Percentiles rank a stretch among this genome's conserved stretches.
phyloP scores from a whole-genome alignment of 768 basidiomycete genomes.

The Ramaria sp. region DNA sequence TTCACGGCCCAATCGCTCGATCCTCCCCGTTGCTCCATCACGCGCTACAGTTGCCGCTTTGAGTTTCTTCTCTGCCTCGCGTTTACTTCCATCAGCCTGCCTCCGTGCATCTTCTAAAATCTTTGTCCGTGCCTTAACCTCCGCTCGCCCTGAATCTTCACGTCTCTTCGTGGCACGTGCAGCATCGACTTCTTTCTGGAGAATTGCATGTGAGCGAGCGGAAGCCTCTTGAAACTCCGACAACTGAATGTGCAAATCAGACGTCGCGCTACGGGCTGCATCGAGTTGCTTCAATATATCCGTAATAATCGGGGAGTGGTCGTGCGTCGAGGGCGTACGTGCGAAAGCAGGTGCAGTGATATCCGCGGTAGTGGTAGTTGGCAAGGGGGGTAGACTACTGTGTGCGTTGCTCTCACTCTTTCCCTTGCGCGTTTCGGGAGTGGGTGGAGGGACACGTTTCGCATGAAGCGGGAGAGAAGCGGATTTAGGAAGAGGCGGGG shows the following conservation, averaged over 20 bases:
- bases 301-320: conserved; percentile 58
- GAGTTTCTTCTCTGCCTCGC: conserved; percentile 84
- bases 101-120: conserved; percentile 79
- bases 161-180: conserved; percentile 66
- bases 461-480: conserved; percentile 70
- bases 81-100: conserved; percentile 62
- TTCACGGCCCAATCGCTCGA: conserved; percentile 50
- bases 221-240: conserved; percentile 46
- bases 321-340: conserved; percentile 24
- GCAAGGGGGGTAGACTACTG: conserved; percentile 8
- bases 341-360: conserved; percentile 19
- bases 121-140: conserved; percentile 78
- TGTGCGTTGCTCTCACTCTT: conserved; percentile 12
- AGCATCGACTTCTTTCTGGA: conserved; percentile 67
- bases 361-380: conserved; percentile 16
- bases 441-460: conserved; percentile 30
- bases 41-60: conserved; percentile 54
- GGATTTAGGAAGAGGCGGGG: conserved; percentile 77
- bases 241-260: conserved; percentile 63
- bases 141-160: conserved; percentile 70
- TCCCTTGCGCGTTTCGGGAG: conserved; percentile 10
- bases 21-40: conserved; percentile 47
- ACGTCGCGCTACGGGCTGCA: conserved; percentile 43
- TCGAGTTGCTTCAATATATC: conserved; percentile 72
- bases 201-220: conserved; percentile 44